phyloP scores from a whole-genome alignment of 306 rosid genomes.

The Castanopsis chinensis region DNA sequence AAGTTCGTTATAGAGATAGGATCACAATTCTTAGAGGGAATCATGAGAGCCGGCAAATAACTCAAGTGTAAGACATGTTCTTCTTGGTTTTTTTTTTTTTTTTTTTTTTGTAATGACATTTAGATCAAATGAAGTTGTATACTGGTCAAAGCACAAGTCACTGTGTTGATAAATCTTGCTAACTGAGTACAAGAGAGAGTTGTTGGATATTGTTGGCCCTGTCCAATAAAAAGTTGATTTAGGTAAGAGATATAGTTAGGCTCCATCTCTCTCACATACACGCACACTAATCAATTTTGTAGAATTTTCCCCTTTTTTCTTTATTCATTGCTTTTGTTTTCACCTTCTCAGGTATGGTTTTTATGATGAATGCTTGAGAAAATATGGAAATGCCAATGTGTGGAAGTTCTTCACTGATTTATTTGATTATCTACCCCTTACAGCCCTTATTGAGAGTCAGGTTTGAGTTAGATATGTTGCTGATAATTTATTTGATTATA shows the following conservation, averaged over 20 bases:
- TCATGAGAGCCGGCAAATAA: conserved; percentile 96
- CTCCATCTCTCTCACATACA: neutral
- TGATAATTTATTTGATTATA: conserved; percentile 3
- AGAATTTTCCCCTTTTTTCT: conserved; percentile 9
- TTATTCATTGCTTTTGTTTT: conserved; percentile 21
- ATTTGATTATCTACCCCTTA: conserved; percentile 93
- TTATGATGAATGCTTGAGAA: conserved; percentile 98
- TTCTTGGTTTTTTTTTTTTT: neutral
- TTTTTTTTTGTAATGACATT: neutral
- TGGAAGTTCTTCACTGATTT: conserved; percentile 93
- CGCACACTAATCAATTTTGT: neutral
- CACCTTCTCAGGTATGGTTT: conserved; percentile 84
- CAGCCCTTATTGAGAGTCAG: conserved; percentile 99
- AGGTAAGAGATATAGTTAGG: neutral
- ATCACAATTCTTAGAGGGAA: conserved; percentile 97
- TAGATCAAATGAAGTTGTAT: neutral
- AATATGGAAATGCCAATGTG: conserved; percentile 96
- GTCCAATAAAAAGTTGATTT: neutral
- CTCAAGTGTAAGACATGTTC: conserved; percentile 85
- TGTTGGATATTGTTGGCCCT: neutral
- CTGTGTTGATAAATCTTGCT: conserved; percentile 18
- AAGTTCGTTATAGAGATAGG: conserved; percentile 98
- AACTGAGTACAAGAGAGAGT: neutral
- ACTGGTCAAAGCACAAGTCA: conserved; percentile 2
- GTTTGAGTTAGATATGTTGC: conserved; percentile 43